Conservation (phyloP, 2,329 filamentous ascomycete genomes). For the Cordyceps farinosa region DNA sequence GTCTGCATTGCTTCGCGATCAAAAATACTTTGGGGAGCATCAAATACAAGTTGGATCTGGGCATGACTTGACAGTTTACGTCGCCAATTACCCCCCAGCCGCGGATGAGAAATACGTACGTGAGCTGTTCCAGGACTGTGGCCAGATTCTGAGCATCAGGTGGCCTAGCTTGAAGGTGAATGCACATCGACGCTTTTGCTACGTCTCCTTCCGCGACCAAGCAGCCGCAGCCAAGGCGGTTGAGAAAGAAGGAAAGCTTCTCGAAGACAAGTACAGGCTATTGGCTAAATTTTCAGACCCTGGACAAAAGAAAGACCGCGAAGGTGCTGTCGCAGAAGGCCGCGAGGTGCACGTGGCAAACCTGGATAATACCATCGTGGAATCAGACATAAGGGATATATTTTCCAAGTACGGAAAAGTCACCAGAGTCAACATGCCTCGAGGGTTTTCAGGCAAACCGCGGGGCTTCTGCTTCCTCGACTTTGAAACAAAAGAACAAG, state of each 20-base stretch:
- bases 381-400: conserved; percentile 65
- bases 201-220: conserved; percentile 77
- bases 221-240: conserved; percentile 69
- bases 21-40: conserved; percentile 71
- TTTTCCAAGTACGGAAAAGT: conserved; percentile 77
- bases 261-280: conserved; percentile 67
- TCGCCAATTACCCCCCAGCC: conserved; percentile 82
- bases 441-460: conserved; percentile 62
- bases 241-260: conserved; percentile 64
- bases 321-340: conserved; percentile 79
- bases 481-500: conserved; percentile 67
- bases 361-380: conserved; percentile 57
- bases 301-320: conserved; percentile 68
- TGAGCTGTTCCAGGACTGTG: conserved; percentile 67
- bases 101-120: conserved; percentile 70
- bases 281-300: conserved; percentile 84
- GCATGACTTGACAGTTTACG: conserved; percentile 76
- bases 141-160: conserved; percentile 78
- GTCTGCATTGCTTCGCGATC: conserved; percentile 75
- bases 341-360: conserved; percentile 79
- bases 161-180: conserved; percentile 92
- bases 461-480: conserved; percentile 79
- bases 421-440: conserved; percentile 67
- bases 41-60: conserved; percentile 73
- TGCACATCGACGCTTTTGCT: conserved; percentile 87